phyloP scores from a whole-genome alignment of 108 stramenopile genomes.

The Skeletonema potamos region DNA sequence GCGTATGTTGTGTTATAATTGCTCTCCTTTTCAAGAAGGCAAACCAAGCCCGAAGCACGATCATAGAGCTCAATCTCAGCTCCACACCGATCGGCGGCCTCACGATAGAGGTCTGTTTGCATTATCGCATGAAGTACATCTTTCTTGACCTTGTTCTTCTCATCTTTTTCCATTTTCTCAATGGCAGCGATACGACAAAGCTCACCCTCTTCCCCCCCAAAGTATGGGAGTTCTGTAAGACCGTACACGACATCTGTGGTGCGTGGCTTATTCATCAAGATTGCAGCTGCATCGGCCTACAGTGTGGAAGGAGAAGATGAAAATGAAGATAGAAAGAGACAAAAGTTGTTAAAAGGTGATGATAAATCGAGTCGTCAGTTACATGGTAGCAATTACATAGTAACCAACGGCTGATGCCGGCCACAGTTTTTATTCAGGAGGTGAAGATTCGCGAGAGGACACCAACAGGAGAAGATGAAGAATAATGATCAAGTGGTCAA shows the following conservation, averaged over 20 bases:
- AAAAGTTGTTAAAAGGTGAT: background rate
- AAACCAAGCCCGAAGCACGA: background rate
- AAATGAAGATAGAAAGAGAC: background rate
- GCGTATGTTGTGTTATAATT: background rate
- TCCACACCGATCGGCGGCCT: background rate
- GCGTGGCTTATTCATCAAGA: background rate
- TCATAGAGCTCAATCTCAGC: background rate
- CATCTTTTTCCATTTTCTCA: background rate
- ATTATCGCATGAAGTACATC: background rate
- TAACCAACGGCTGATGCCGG: too few relatives aligned
- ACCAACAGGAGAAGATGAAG: too few relatives aligned
- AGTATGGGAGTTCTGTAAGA: background rate
- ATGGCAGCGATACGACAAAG: background rate
- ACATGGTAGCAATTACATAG: too few relatives aligned
- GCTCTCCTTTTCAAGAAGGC: background rate
- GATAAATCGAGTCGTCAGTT: too few relatives aligned
- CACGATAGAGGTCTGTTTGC: background rate
- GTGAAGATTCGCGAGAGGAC: too few relatives aligned
- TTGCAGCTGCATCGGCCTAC: background rate
- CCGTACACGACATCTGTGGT: too few relatives aligned
- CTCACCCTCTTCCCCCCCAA: background rate
- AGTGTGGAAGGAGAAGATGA: background rate
- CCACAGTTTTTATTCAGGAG: too few relatives aligned
- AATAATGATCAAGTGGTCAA: background rate
- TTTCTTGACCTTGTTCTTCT: background rate